A percentile compares a stretch with the other conserved stretches of the same genome.
Evolutionary conservation across 768 basidiomycete species (phyloP).

Genomic region (Galerina marginata): DNA sequence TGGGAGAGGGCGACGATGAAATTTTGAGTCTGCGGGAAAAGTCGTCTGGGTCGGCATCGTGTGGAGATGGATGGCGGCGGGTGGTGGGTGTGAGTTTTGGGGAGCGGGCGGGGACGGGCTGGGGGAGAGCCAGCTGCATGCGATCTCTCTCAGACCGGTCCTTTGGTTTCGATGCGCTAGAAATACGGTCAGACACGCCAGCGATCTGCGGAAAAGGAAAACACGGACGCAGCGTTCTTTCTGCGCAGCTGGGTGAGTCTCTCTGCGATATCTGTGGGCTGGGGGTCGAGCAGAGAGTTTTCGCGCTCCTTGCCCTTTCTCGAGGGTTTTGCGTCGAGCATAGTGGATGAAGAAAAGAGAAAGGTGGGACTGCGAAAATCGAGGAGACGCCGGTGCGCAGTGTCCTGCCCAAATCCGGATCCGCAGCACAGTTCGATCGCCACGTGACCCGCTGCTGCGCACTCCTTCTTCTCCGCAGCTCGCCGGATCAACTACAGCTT

Average conservation of each 20-base stretch:
- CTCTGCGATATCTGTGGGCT: slow-evolving; percentile 58
- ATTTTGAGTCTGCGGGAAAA: slow-evolving; percentile 77
- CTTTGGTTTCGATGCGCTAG: slow-evolving; percentile 50
- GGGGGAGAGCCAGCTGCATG: slow-evolving; percentile 30
- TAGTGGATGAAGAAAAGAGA: slow-evolving; percentile 27
- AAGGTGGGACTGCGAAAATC: slow-evolving; percentile 14
- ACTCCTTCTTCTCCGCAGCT: neutral
- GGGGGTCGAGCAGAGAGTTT: slow-evolving; percentile 32
- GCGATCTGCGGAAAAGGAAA: slow-evolving; percentile 6
- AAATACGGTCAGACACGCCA: slow-evolving; percentile 3
- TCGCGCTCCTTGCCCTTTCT: slow-evolving; percentile 52
- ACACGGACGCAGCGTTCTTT: slow-evolving; percentile 22
- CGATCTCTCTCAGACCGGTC: slow-evolving; percentile 52
- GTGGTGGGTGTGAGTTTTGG: slow-evolving; percentile 38
- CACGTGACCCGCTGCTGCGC: slow-evolving; percentile 23
- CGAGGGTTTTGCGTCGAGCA: slow-evolving; percentile 33
- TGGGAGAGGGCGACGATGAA: slow-evolving; percentile 52
- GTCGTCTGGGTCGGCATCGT: slow-evolving; percentile 71
- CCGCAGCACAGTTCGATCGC: slow-evolving; percentile 24
- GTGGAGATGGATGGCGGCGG: slow-evolving; percentile 39
- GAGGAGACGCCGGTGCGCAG: slow-evolving; percentile 7
- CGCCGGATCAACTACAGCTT: neutral
- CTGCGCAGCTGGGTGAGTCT: slow-evolving; percentile 68
- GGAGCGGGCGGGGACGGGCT: slow-evolving; percentile 33
- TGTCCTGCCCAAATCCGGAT: slow-evolving; percentile 12